Base-by-base conservation (phyloP, 164 flowering plant species). In the Vitis rupestris region DNA sequence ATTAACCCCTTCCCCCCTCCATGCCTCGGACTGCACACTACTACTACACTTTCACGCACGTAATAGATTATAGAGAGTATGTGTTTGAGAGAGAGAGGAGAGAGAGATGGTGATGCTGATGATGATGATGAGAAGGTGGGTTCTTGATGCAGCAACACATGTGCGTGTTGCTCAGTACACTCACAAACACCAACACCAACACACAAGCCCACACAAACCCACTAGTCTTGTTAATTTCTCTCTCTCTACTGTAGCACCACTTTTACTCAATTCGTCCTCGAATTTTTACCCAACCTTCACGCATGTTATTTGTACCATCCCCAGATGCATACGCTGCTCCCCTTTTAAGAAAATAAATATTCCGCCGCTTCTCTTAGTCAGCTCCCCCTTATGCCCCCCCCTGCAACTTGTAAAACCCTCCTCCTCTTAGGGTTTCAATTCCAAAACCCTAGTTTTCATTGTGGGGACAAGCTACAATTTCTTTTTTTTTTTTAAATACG, bases 21-120 rank as follows among this genome's bases (percentile, higher is more conserved):
- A 66, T 56, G 56, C 66, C 71, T 73, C 71, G 67, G 67, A 67
- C 63, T 62, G 67, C 67, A 73, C 67, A 61, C 63, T 51, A 12
- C 27, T 23, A 23, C 27, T 23, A 62, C 44, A 37, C 44, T 30
- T 13, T 61, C 27, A 52, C 19, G 27, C 67, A 47, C 27, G 65
- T 29, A 16, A 31, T 53, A n/a, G 44, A 37, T 37, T 37, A 37
- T 37, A 37, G 44, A 37, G 44, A 37, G 27, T 23, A 23, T 23
- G 27, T 23, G 27, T 23, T 23, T 23, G 44, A 37, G 44, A 37
- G 44, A 37, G 44, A 37, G 44, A 37, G 44, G 44, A 37, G 44
- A 37, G 44, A 37, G 44, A 37, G 44, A 37, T 37, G 44, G 7
- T 37, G 0, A 56, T 50, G 37, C 52, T 61, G 9, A 61, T 56